Conservation (phyloP, 2,329 filamentous ascomycete genomes). For the Colletotrichum liaoningense region DNA sequence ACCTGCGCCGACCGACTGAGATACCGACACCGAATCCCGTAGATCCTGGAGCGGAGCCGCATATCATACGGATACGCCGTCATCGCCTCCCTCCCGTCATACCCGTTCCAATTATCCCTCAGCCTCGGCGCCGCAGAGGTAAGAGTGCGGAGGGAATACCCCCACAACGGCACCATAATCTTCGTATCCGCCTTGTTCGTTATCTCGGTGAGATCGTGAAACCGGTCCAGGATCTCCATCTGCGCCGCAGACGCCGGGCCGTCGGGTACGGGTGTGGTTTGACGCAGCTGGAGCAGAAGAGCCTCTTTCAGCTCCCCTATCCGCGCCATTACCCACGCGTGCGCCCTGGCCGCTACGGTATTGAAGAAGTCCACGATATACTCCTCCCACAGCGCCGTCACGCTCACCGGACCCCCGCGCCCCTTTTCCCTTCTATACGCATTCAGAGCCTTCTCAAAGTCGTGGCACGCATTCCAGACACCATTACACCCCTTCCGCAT, state of each 20-base stretch:
- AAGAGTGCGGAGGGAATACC: not conserved
- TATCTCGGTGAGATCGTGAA: conserved; percentile 15
- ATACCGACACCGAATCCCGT: not conserved
- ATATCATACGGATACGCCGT: conserved; percentile 4
- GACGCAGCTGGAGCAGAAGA: not conserved
- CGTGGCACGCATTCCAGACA: not conserved
- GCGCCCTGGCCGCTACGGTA: conserved; percentile 6
- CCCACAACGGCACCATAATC: conserved; percentile 21
- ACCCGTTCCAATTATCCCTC: conserved; percentile 1
- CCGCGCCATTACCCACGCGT: conserved; percentile 9
- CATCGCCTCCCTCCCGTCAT: conserved; percentile 1
- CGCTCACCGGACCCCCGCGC: not conserved
- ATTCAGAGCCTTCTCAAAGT: conserved; percentile 16
- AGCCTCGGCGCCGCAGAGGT: not conserved
- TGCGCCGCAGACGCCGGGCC: not conserved
- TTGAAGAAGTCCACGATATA: conserved; percentile 12
- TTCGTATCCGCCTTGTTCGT: conserved; percentile 21
- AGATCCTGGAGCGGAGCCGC: conserved; percentile 2
- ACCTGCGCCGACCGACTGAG: conserved; percentile 1
- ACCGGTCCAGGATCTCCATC: conserved; percentile 17
- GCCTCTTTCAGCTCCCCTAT: conserved; percentile 10
- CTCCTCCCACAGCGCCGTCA: conserved; percentile 26
- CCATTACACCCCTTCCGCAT: conserved; percentile 13
- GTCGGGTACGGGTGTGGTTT: not conserved
- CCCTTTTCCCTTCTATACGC: not conserved